These are phyloP conservation scores for Backusella australiensis DNA, from an alignment of 192 early-diverging fungal genomes.

Conservation along the genomic window DNA sequence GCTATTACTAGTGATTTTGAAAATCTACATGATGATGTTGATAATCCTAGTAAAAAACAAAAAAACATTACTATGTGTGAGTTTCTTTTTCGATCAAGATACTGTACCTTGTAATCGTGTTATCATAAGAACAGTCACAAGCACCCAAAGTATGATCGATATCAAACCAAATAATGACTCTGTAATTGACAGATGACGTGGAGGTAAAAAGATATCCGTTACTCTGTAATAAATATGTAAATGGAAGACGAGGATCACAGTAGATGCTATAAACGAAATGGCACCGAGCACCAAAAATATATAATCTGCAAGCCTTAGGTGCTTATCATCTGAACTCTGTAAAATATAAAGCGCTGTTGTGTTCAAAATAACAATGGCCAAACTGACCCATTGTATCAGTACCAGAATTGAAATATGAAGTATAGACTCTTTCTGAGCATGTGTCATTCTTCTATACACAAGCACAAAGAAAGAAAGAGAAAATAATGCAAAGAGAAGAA, in stretches of 20 bases:
- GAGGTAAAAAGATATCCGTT: not conserved
- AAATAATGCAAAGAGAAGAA: not conserved
- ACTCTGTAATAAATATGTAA: not conserved
- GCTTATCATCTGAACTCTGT: not conserved
- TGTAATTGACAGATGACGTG: not conserved
- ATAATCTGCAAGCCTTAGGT: not conserved
- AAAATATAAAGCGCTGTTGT: not conserved
- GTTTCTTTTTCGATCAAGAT: not conserved
- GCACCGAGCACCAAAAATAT: not conserved
- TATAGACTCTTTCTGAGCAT: not conserved
- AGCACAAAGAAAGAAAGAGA: not conserved
- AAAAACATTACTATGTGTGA: not conserved
- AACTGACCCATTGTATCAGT: not conserved
- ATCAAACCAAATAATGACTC: not conserved
- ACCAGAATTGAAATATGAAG: not conserved
- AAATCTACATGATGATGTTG: not conserved
- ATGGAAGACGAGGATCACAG: not conserved
- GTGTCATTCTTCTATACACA: not conserved
- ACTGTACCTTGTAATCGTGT: not conserved
- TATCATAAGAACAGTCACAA: not conserved
- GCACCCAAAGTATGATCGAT: not conserved
- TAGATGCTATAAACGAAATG: not conserved
- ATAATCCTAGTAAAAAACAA: not conserved
- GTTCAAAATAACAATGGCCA: not conserved
- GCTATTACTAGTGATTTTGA: not conserved